These are phyloP conservation scores for Protomyces pachydermus DNA, from an alignment of 1,139 yeast genomes.

Conservation along the genomic window DNA sequence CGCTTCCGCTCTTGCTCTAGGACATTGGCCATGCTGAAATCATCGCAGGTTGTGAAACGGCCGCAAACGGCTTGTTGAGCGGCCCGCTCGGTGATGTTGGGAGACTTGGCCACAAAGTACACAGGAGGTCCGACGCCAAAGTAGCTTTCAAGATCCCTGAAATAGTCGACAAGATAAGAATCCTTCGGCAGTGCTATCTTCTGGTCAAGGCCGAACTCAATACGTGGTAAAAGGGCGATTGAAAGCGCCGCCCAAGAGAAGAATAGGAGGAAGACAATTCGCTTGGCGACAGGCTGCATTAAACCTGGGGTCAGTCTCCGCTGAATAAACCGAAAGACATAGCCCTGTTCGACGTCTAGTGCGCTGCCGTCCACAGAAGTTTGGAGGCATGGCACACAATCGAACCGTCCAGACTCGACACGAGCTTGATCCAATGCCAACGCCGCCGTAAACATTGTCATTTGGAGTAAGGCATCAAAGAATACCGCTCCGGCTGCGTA, in stretches of 20 bases:
- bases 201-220: constrained; percentile 81
- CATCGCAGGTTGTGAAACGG: constrained; percentile 74
- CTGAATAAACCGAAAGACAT: constrained; percentile 39
- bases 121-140: constrained; percentile 89
- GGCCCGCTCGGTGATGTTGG: constrained; percentile 55
- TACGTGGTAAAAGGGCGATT: constrained; percentile 59
- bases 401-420: constrained; percentile 55
- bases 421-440: constrained; percentile 64
- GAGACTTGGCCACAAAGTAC: constrained; percentile 66
- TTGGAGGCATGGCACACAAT: constrained; percentile 45
- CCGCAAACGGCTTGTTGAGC: constrained; percentile 80
- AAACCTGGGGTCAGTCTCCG: constrained; percentile 56
- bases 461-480: constrained; percentile 68
- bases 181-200: constrained; percentile 77
- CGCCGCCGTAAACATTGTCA: constrained; percentile 74
- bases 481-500: constrained; percentile 84
- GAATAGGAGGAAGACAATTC: constrained; percentile 52
- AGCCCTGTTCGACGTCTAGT: constrained; percentile 13
- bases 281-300: constrained; percentile 47
- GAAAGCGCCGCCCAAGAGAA: constrained; percentile 62
- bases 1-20: constrained; percentile 80
- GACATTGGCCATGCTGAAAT: constrained; percentile 72
- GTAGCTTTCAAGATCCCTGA: constrained; percentile 65
- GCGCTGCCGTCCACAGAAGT: not conserved
- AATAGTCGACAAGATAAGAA: constrained; percentile 75